phyloP scores from a whole-genome alignment of 768 basidiomycete genomes.

The Rhodotorula babjevae region DNA sequence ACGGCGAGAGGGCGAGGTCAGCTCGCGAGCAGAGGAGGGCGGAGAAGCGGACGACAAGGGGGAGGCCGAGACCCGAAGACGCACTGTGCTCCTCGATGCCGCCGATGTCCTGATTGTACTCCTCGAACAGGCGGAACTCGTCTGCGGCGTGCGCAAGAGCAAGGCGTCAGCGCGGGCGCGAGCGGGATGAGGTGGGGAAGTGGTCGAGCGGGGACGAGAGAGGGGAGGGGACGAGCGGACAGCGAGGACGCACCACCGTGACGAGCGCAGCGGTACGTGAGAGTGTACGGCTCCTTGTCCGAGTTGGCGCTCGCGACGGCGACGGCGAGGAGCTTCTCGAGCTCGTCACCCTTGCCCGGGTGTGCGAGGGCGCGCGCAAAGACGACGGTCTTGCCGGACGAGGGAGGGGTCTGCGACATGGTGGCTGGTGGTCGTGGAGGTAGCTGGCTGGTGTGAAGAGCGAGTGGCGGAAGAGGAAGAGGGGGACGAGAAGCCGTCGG shows the following conservation, averaged over 20 bases:
- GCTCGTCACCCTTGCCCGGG: conserved; percentile 24
- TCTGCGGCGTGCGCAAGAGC: not conserved
- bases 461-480: not conserved
- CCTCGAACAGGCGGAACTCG: conserved; percentile 24
- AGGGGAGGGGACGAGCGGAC: not conserved
- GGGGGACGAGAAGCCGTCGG: no score
- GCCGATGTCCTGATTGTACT: conserved; percentile 24
- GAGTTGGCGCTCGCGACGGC: conserved; percentile 7
- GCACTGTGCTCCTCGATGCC: conserved; percentile 33
- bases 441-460: not conserved
- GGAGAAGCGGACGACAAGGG: not conserved
- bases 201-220: not conserved
- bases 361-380: conserved; percentile 18
- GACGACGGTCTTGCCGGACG: conserved; percentile 16
- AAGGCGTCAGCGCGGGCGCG: not conserved
- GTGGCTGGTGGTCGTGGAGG: not conserved
- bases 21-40: no score
- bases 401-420: conserved; percentile 14
- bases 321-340: conserved; percentile 5
- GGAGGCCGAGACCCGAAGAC: no score
- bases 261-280: conserved; percentile 14
- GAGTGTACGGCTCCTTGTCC: conserved; percentile 32
- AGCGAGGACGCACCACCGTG: conserved; percentile 4
- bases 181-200: no score
- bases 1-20: no score